Percentiles rank a stretch among this genome's conserved stretches.
phyloP scores from a whole-genome alignment of 2,329 filamentous ascomycete genomes.

The Escovopsis sp. region DNA sequence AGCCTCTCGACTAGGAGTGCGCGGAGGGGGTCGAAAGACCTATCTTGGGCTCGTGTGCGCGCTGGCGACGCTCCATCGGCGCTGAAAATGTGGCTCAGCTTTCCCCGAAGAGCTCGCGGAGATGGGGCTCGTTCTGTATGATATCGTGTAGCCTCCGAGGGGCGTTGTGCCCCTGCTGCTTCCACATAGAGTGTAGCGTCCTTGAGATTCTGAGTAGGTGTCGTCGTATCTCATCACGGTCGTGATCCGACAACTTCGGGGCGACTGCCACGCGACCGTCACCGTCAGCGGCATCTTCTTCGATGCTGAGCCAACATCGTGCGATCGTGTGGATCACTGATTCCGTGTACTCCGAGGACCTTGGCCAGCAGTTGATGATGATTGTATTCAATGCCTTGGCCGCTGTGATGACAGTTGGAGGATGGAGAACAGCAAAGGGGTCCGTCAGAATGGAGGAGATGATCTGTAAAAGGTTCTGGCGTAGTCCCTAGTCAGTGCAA shows the following conservation, averaged over 20 bases:
- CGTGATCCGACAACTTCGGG: not conserved
- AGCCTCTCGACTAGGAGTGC: constrained; percentile 40
- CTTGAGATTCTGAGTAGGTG: constrained; percentile 9
- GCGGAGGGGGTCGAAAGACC: not conserved
- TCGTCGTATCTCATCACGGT: not conserved
- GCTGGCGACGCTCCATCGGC: not conserved
- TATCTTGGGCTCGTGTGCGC: not conserved
- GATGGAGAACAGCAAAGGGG: constrained; percentile 46
- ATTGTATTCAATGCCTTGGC: constrained; percentile 39
- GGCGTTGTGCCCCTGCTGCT: constrained; percentile 4
- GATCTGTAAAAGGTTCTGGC: constrained; percentile 52
- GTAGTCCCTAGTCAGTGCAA: not conserved
- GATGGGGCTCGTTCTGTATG: constrained; percentile 12
- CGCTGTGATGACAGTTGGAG: constrained; percentile 37
- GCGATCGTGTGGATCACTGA: constrained; percentile 49
- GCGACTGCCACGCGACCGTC: not conserved
- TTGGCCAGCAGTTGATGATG: constrained; percentile 53
- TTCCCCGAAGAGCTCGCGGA: constrained; percentile 16
- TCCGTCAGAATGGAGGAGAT: constrained; percentile 50
- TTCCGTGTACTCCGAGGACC: constrained; percentile 44
- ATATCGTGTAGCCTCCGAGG: constrained; percentile 8
- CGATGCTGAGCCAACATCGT: constrained; percentile 46
- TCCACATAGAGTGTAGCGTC: constrained; percentile 13
- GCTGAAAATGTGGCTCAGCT: not conserved
- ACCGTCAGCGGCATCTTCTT: constrained; percentile 16